Base-by-base conservation (phyloP, 2,329 filamentous ascomycete species). In the Trematosphaeria pertusa region DNA sequence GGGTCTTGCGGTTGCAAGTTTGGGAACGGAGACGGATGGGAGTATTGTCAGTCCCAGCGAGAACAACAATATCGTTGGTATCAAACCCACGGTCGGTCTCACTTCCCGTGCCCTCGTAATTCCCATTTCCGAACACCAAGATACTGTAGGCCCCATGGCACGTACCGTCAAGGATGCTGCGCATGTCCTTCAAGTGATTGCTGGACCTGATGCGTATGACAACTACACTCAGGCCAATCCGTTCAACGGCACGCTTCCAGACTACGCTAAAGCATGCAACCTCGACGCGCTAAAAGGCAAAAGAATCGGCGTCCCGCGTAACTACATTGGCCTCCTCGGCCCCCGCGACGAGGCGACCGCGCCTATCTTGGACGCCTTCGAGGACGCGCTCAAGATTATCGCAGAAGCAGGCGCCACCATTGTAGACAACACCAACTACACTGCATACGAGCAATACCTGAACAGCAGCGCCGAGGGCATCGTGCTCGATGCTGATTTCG, bases 11-110 rank as follows among this genome's bases (percentile, higher is more conserved):
- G 71, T 81, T 39, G 84, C 80, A 6, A 61, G 80, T 4, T 62
- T 89, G 2, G 86, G 86, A 5, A 82, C 85, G 0, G 86, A 77
- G 67, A 88, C 86, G 0, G 77, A 77, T 48, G 86, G 86, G 3
- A 86, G 81, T 14, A 87, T 89, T 43, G 62, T 87, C 3, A 76
- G 75, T 8, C 87, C 87, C 0, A 72, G 71, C 14, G 61, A 76
- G 18, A 56, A 71, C 4, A 87, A 82, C 71, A 86, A 86, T 46
- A 64, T 88, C 1, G 85, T 87, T 0, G 86, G 84, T 1, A 84
- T 89, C 43, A 72, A 72, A 35, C 61, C 86, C 1, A 86, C 84
- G 0, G 82, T 87, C 1, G 86, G 86, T 0, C 73, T 88, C 3
- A 87, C 81, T 0, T 85, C 82, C 1, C 74, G 83, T 11, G 72